Conservation (phyloP, 129 eudicot species). For the Escallonia rubra region DNA sequence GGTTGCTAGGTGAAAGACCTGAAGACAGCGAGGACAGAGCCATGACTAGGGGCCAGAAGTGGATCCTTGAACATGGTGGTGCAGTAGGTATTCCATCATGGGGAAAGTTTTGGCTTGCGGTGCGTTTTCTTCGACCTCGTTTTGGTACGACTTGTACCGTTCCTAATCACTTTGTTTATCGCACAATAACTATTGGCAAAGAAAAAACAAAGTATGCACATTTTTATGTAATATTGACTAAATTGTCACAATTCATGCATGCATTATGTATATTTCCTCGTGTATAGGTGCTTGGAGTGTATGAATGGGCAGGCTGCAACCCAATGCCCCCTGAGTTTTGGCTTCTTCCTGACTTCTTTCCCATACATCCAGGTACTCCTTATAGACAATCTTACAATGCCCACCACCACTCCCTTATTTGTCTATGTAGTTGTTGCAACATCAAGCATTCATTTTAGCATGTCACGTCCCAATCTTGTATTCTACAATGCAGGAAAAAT, state of each 20-base stretch:
- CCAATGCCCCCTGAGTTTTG: constrained; percentile 79
- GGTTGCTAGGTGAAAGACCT: constrained; percentile 32
- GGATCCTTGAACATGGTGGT: constrained; percentile 43
- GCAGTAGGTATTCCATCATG: constrained; percentile 30
- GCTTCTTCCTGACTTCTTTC: constrained; percentile 49
- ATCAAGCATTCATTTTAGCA: too few species aligned
- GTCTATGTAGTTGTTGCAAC: too few species aligned
- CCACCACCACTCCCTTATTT: too few species aligned
- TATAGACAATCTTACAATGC: background rate
- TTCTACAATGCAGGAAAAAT: constrained; percentile 27
- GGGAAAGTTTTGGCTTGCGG: constrained; percentile 47
- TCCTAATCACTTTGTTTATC: too few species aligned
- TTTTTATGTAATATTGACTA: too few species aligned
- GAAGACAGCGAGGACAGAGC: constrained; percentile 22
- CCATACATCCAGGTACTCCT: constrained; percentile 39
- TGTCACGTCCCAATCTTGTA: background rate
- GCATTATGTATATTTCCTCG: background rate
- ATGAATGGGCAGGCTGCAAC: constrained; percentile 62
- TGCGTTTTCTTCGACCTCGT: background rate
- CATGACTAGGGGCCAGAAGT: constrained; percentile 22
- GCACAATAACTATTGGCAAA: too few species aligned
- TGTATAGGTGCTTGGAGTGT: constrained; percentile 58
- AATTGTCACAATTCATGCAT: too few species aligned
- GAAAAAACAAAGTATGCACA: too few species aligned
- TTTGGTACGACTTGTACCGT: too few species aligned